A percentile compares a stretch with the other conserved stretches of the same genome.
Evolutionary conservation across 2,329 filamentous ascomycete genomes (phyloP).

Genomic region (Alternaria atra): DNA sequence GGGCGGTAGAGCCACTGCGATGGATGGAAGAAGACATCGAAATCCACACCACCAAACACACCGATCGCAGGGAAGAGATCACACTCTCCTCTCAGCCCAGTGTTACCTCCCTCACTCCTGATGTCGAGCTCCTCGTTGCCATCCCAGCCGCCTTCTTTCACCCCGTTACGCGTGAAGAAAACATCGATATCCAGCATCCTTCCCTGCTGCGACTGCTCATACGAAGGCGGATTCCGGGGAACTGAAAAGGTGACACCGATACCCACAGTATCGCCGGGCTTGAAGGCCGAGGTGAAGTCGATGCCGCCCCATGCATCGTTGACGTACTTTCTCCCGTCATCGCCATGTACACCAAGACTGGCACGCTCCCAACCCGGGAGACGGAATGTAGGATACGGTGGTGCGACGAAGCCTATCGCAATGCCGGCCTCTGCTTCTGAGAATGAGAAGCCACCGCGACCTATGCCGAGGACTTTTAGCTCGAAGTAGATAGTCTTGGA

Average conservation of each 20-base stretch:
- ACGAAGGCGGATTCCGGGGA: conserved; percentile 47
- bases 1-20: conserved; percentile 64
- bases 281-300: conserved; percentile 71
- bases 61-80: conserved; percentile 78
- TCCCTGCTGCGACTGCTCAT: conserved; percentile 37
- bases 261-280: conserved; percentile 72
- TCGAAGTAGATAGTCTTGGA: conserved; percentile 76
- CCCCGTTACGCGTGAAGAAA: conserved; percentile 76
- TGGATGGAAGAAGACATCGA: conserved; percentile 72
- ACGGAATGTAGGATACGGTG: conserved; percentile 79
- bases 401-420: conserved; percentile 74
- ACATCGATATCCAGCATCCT: conserved; percentile 62
- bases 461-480: conserved; percentile 63
- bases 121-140: conserved; percentile 78
- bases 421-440: conserved; percentile 63
- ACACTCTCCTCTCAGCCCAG: conserved; percentile 74
- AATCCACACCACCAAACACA: conserved; percentile 71
- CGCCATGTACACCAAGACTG: conserved; percentile 78
- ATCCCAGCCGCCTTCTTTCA: conserved; percentile 70
- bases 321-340: conserved; percentile 79
- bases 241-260: conserved; percentile 72
- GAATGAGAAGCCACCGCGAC: conserved; percentile 37
- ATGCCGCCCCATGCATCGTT: conserved; percentile 79
- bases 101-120: conserved; percentile 67
- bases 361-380: conserved; percentile 84